Base-by-base conservation (phyloP, 225 moss, liverwort and hornwort genomes). In the Polytrichum formosum region DNA sequence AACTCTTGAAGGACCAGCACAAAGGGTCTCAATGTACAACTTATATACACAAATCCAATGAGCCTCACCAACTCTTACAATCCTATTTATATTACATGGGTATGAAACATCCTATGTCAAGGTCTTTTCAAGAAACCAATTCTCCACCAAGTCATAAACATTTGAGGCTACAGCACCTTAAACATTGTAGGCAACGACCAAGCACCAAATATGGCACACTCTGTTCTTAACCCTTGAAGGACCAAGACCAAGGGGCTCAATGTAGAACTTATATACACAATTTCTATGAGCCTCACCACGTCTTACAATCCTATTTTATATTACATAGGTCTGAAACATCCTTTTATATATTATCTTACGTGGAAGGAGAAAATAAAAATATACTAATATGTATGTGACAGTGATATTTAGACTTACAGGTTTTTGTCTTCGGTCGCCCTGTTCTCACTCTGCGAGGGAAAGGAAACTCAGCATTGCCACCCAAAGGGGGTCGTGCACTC, bases 401-500 rank as follows among this genome's bases (percentile, higher is more conserved):
- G 54, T 54, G 54, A 26, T 53, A 4, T 10, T 46, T 16, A 58
- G 25, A 26, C 78, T 72, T 69, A 80, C 82, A 65, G 53, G 6
- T 28, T 65, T 74, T 75, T 16, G 59, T 59, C n/a, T 1, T 28
- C 18, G 77, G 66, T 54, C 90, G 84, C 26, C 88, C 86, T 4
- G 93, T 91, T 69, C 93, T 74, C 9, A 75, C 22, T 64, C 91
- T 80, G 56, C 90, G 86, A 31, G 93, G 93, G 18, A 89, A 93
- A 6, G 85, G 83, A 6, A 26, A 70, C 0, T 86, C 67, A 9
- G 55, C 0, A 67, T 64, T 79, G 16, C 93, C 91, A 4, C 90
- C 91, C 61, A 93, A 67, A 6, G 85, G 77, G 4, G 77, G 75
- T 22, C 92, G 77, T 26, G 26, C 37, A 17, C 53, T 65, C 25